Evolutionary conservation across 805 yeast genomes (phyloP).

Genomic region (Metschnikowia gelsemii): DNA sequence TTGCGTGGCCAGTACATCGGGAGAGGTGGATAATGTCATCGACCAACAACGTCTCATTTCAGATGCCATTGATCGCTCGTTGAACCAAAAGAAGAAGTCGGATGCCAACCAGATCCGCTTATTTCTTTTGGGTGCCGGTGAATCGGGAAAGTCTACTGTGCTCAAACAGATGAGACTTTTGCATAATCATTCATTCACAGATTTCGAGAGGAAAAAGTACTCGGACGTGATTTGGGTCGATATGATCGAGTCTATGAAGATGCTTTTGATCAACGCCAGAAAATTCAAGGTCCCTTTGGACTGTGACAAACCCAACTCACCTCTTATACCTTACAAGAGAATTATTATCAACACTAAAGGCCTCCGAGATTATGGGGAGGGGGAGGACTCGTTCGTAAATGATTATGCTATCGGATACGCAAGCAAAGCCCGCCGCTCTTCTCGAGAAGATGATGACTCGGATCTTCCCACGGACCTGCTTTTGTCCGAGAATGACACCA

Average conservation of each 20-base stretch:
- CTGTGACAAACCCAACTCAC: conserved; percentile 54
- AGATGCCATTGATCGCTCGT: conserved; percentile 62
- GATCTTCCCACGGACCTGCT: conserved; percentile 17
- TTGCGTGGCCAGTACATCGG: conserved; percentile 55
- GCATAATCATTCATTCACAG: conserved; percentile 82
- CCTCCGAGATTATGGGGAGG: conserved; percentile 14
- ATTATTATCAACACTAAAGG: conserved; percentile 51
- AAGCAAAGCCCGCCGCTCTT: conserved; percentile 3
- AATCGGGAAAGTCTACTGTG: conserved; percentile 91
- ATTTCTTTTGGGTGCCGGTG: conserved; percentile 89
- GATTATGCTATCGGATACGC: conserved; percentile 20
- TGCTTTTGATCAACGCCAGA: conserved; percentile 71
- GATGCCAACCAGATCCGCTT: conserved; percentile 65
- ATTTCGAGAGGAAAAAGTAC: conserved; percentile 76
- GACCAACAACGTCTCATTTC: conserved; percentile 53
- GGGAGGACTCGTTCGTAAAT: conserved; percentile 13
- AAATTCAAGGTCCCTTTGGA: conserved; percentile 61
- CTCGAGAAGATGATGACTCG: conserved; percentile 6
- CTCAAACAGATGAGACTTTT: conserved; percentile 81
- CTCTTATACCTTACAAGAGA: conserved; percentile 48
- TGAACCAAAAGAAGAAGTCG: conserved; percentile 49
- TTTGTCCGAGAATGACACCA: conserved; percentile 11
- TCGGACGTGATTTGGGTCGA: conserved; percentile 92
- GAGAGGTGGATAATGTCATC: conserved; percentile 47
- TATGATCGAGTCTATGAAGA: conserved; percentile 79